Evolutionary conservation across 148 eudicot genomes (phyloP), one percentile per base, ranked within the genome.

Genomic region (Pouteria glomerata): DNA sequence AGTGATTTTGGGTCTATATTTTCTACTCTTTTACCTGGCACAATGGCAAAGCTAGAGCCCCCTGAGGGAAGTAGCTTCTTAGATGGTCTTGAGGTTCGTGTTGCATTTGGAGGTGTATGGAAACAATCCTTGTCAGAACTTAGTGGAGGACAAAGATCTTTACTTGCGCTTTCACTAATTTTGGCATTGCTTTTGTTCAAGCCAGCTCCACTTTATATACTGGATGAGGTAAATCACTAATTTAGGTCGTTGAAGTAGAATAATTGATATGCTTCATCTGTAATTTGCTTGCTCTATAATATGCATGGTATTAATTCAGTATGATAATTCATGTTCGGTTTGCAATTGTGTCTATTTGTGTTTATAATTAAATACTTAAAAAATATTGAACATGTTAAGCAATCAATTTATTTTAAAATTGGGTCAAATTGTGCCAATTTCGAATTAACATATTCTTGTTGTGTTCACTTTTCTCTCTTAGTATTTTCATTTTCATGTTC

Each of bases 51-150:
- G 83, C 83, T 95, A 64, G 99, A 95, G 37, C 99, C 99, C 69
- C 90, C 94, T 6, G 99, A 91, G 77, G 99, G 99, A 73, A 61
- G 91, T 78, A 95, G 85, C 74, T 95, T 95, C 75, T 81, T 95
- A 37, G 99, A 95, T 77, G 99, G 99, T 21, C 88, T 95, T 74
- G 99, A 95, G 87, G 99, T 95, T 72, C 90, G 94, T 16, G 99
- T 95, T 78, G 97, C 99, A 57, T 95, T 95, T 79, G 99, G 99
- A 71, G 78, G 92, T 79, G 99, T 95, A 60, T 95, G 99, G 99
- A 95, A 95, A 80, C 97, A 92, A 72, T 95, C 99, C 24, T 81
- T 95, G 71, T 95, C 97, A 63, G 97, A 95, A 78, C 90, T 95
- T 39, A 95, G 99, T 78, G 99, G 99, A 8, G 99, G 99, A 8